Evolutionary conservation across 176 grass and related monocot species (phyloP).

Genomic region (Areca catechu): DNA sequence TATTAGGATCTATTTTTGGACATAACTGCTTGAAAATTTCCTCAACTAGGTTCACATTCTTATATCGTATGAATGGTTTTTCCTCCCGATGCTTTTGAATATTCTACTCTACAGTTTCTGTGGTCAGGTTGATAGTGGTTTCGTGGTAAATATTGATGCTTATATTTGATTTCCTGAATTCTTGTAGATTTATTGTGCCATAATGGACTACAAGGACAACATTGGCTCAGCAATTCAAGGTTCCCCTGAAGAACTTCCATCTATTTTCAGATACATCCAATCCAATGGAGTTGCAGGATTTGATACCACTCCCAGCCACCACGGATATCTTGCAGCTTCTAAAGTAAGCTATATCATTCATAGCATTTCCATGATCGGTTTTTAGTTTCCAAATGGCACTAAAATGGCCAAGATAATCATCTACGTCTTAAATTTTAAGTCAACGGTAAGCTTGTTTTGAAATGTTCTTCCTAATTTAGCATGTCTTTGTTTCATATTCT

Average conservation of each 20-base stretch:
- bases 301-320: constrained; percentile 17
- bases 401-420: neutral
- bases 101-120: too few species aligned
- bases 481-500: too few species aligned
- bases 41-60: too few species aligned
- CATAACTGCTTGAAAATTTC: too few species aligned
- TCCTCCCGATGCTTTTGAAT: too few species aligned
- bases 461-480: too few species aligned
- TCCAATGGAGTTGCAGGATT: constrained; percentile 26
- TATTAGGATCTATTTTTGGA: too few species aligned
- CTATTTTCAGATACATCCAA: constrained; percentile 25
- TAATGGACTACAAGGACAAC: constrained; percentile 17
- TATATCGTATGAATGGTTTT: too few species aligned
- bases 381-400: constrained; percentile 1
- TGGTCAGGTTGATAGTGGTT: too few species aligned
- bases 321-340: constrained; percentile 4
- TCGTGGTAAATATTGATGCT: too few species aligned
- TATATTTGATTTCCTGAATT: too few species aligned
- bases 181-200: neutral
- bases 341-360: constrained; percentile 17
- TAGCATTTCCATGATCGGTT: neutral
- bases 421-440: neutral
- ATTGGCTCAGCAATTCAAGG: constrained; percentile 14
- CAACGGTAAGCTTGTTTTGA: too few species aligned
- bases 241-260: constrained; percentile 21